Percentiles rank a stretch among this genome's conserved stretches.
These are phyloP conservation scores for Arthrobotrys sphaeroides DNA, from an alignment of 2,329 filamentous ascomycete genomes.

Conservation along the genomic window DNA sequence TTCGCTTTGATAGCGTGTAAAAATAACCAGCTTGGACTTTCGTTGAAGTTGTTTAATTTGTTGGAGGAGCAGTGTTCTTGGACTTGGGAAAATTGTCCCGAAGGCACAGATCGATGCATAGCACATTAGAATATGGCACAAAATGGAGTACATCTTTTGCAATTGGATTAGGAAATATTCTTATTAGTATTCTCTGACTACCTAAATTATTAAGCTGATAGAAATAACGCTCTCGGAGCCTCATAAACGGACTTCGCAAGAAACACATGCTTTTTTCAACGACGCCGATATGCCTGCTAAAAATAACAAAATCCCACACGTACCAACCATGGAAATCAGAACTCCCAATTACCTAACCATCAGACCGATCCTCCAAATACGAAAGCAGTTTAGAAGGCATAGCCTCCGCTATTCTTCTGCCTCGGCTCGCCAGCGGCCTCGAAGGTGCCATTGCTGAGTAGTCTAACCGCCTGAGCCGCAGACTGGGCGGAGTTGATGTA, in stretches of 20 bases:
- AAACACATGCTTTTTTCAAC: background rate
- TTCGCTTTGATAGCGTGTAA: conserved; percentile 13
- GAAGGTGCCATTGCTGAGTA: conserved; percentile 73
- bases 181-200: background rate
- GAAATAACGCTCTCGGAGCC: no score
- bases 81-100: no score
- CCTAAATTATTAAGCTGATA: background rate
- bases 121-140: conserved; percentile 9
- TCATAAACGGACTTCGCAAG: no score
- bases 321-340: background rate
- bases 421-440: conserved; percentile 81
- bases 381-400: conserved; percentile 63
- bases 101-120: background rate
- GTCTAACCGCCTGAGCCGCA: conserved; percentile 72
- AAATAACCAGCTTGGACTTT: conserved; percentile 10
- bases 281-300: background rate
- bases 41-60: background rate
- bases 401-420: conserved; percentile 75
- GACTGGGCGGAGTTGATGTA: conserved; percentile 69
- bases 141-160: background rate
- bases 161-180: background rate
- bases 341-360: background rate
- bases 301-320: conserved; percentile 3
- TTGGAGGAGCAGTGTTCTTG: no score
- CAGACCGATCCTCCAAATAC: background rate